Percentiles rank a stretch among this genome's conserved stretches.
phyloP scores from a whole-genome alignment of 805 yeast genomes.

The Komagataella phaffii region DNA sequence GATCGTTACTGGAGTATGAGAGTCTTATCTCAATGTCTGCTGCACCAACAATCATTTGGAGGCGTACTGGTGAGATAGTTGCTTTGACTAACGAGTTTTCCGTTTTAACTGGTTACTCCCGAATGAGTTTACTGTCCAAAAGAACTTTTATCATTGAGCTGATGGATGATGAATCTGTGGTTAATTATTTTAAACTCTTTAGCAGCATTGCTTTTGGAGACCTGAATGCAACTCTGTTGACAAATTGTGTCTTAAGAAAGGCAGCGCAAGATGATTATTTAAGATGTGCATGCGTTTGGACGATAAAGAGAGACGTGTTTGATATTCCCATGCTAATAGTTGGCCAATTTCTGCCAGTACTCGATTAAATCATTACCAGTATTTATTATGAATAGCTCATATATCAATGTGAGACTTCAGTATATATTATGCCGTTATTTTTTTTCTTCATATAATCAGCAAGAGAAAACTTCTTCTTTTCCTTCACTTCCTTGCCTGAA shows the following conservation, averaged over 20 bases:
- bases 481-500: background rate
- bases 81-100: constrained; percentile 67
- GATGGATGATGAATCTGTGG: constrained; percentile 68
- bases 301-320: constrained; percentile 71
- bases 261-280: constrained; percentile 23
- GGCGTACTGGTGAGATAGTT: constrained; percentile 77
- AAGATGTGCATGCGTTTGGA: constrained; percentile 73
- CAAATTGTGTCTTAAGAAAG: constrained; percentile 31
- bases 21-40: constrained; percentile 44
- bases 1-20: constrained; percentile 45
- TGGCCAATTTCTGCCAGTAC: constrained; percentile 67
- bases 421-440: background rate
- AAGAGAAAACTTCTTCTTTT: background rate
- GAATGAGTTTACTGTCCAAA: constrained; percentile 41
- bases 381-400: background rate
- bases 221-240: constrained; percentile 35
- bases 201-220: constrained; percentile 62
- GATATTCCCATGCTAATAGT: constrained; percentile 76
- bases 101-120: constrained; percentile 50
- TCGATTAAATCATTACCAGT: constrained; percentile 14
- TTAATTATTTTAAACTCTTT: constrained; percentile 60
- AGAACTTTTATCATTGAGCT: constrained; percentile 64
- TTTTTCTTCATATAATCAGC: background rate
- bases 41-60: constrained; percentile 75
- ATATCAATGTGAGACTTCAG: background rate